Conservation (phyloP, 306 rosid genomes). For the Luffa acutangula region DNA sequence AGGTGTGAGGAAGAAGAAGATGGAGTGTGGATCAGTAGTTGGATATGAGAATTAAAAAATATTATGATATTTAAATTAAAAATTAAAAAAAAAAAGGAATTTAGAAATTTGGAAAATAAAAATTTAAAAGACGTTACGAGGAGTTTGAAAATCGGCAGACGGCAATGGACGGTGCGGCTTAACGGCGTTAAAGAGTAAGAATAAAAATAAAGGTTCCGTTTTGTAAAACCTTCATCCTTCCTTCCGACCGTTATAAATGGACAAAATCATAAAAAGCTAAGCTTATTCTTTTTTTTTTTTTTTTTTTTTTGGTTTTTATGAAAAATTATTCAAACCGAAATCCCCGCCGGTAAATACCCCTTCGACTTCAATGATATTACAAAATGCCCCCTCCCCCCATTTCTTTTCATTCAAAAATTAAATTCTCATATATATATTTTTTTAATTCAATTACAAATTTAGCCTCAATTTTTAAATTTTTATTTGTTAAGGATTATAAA, state of each 20-base stretch:
- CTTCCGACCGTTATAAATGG: conserved; percentile 64
- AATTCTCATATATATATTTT: neutral
- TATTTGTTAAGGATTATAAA: no score
- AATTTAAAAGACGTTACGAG: conserved; percentile 26
- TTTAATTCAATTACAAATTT: neutral
- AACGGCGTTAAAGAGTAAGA: conserved; percentile 33
- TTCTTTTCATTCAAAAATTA: neutral
- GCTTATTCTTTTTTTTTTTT: neutral
- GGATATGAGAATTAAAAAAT: neutral
- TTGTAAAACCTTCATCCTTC: neutral
- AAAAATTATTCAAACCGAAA: conserved; percentile 23
- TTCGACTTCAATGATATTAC: conserved; percentile 7
- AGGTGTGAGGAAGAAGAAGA: conserved; percentile 19
- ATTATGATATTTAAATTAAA: neutral
- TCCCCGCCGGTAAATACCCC: conserved; percentile 9
- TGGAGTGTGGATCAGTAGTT: conserved; percentile 12
- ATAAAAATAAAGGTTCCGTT: conserved; percentile 18
- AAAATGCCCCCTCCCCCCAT: neutral
- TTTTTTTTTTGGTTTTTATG: conserved; percentile 14
- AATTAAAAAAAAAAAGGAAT: neutral
- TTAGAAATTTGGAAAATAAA: neutral
- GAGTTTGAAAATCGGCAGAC: conserved; percentile 25
- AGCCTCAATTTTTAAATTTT: no score
- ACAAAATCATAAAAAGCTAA: conserved; percentile 16
- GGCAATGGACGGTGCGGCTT: conserved; percentile 14